Evolutionary conservation across 177 flowering plant species (phyloP).

Genomic region (Tripterygium wilfordii): DNA sequence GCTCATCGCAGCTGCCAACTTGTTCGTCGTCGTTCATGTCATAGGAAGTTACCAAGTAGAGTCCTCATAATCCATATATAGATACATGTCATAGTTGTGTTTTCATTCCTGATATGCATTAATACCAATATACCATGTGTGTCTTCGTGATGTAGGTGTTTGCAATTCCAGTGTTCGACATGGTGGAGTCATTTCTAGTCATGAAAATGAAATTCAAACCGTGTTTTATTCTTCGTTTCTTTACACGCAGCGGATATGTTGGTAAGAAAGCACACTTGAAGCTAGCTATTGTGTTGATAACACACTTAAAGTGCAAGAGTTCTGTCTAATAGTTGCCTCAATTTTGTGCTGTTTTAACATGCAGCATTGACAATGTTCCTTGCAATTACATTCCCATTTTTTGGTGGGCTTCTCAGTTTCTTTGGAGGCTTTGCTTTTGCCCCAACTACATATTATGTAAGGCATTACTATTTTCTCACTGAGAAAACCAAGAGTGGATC

Average conservation of each 20-base stretch:
- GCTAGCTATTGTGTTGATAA: too few relatives aligned
- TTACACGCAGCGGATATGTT: constrained; percentile 37
- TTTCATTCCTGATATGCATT: neutral
- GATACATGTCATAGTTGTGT: neutral
- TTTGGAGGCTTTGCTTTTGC: constrained; percentile 37
- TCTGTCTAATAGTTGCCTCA: too few relatives aligned
- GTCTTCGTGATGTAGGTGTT: constrained; percentile 38
- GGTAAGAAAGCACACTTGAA: constrained; percentile 21
- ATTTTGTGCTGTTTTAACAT: too few relatives aligned
- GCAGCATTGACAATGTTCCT: constrained; percentile 33
- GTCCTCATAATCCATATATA: neutral
- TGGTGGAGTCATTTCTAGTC: constrained; percentile 50
- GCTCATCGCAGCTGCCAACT: constrained; percentile 60
- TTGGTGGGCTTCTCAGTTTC: constrained; percentile 32
- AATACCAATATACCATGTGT: too few relatives aligned
- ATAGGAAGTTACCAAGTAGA: constrained; percentile 76
- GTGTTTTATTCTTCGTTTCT: constrained; percentile 32
- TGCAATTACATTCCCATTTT: constrained; percentile 29
- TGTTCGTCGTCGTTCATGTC: constrained; percentile 70
- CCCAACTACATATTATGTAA: constrained; percentile 30
- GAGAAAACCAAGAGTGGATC: too few relatives aligned
- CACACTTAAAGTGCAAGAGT: too few relatives aligned
- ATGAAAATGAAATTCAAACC: constrained; percentile 38
- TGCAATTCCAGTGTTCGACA: constrained; percentile 70
- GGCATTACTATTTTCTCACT: neutral